Evolutionary conservation across 305 asterid species (phyloP).

Genomic region (Fraxinus angustifolia): DNA sequence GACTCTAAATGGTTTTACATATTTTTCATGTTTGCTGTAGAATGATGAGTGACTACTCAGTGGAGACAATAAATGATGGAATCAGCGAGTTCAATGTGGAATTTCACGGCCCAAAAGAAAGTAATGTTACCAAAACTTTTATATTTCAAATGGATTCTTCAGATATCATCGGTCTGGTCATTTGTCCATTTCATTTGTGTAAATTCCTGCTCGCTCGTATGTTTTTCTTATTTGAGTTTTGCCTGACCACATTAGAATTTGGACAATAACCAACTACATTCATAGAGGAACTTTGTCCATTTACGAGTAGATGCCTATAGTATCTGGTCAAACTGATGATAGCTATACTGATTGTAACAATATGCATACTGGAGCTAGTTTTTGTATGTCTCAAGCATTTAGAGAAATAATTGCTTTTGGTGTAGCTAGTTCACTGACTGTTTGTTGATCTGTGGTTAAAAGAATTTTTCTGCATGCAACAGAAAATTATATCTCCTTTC

Average conservation of each 20-base stretch:
- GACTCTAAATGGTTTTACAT: background rate
- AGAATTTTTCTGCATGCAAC: background rate
- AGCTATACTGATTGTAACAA: background rate
- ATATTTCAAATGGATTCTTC: background rate
- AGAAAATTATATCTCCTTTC: background rate
- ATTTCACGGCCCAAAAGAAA: conserved; percentile 95
- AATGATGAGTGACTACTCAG: conserved; percentile 92
- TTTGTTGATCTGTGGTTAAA: background rate
- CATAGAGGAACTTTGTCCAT: background rate
- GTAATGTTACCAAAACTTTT: conserved; percentile 36
- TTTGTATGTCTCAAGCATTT: background rate
- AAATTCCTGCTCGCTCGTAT: background rate
- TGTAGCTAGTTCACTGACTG: background rate
- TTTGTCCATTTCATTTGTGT: background rate
- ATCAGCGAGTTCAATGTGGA: conserved; percentile 78
- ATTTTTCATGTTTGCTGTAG: conserved; percentile 31
- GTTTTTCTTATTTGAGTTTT: too few species aligned
- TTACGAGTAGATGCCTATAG: background rate
- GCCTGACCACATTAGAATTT: background rate
- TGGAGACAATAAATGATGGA: conserved; percentile 83
- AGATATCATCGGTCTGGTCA: background rate
- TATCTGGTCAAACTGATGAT: background rate
- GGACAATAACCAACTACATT: background rate
- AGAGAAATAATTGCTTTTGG: background rate
- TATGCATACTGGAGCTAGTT: background rate